Base-by-base conservation (phyloP, 116 monocot species). In the Thalassia testudinum region DNA sequence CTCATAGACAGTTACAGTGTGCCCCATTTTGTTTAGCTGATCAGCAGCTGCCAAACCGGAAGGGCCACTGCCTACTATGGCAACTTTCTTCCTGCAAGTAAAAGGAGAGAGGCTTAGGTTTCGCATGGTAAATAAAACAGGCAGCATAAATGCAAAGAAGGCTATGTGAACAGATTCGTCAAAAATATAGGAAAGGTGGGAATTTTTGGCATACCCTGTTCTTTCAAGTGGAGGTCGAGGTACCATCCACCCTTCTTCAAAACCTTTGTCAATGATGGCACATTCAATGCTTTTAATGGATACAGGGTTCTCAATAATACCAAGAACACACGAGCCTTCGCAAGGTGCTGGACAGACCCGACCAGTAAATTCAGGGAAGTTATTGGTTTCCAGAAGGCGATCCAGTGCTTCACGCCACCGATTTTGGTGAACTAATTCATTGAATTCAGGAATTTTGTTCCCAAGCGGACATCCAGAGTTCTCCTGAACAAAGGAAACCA, bases 281-380 rank as follows among this genome's bases (percentile, higher is more conserved):
- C 99, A 99, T 34, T 99, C 99, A 8, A 99, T 90, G 68, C 83
- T 90, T 74, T 99, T 99, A 54, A 99, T 99, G 30, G 99, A 86
- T 16, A 99, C 99, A 40, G 99, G 90, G 47, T 99, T 90, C 49
- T 99, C 99, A 52, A 89, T 99, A 61, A 99, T 99, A 59, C 99
- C 99, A 60, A 99, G 90, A 59, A 99, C 99, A 67, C 99, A 99
- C 1, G 99, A 85, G 34, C 99, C 90, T 68, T 99, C 99, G 57
- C 99, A 99, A n/a, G 99, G 99, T 37, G 99, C 90, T 17, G 99
- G 99, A 42, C 99, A 99, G 8, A 99, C 99, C 34, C 99, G 77
- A 5, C 99, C 99, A 37, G 99, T 99, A 53, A 99, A 99, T 56
- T 99, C 99, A 22, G 99, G 99, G 26, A 99, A 99, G 73, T 99